Conservation (phyloP, 2,329 filamentous ascomycete species). For the Aspergillus tanneri region DNA sequence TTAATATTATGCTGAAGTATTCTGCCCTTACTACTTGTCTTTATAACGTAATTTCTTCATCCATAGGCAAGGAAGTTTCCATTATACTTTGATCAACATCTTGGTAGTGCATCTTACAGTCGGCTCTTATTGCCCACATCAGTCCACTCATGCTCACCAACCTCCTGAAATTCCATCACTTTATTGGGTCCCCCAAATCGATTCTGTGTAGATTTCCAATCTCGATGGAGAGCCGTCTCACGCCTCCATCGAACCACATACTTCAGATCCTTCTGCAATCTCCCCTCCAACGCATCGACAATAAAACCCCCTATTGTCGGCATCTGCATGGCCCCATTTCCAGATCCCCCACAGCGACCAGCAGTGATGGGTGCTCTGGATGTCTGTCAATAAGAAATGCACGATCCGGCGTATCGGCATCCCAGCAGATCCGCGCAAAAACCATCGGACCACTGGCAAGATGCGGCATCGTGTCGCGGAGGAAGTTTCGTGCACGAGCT, state of each 20-base stretch:
- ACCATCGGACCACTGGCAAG: constrained; percentile 49
- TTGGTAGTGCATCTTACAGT: not conserved
- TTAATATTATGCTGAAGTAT: no score
- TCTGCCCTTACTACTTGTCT: no score
- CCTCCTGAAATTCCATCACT: constrained; percentile 51
- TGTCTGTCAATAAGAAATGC: constrained; percentile 55
- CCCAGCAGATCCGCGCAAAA: constrained; percentile 58
- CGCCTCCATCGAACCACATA: constrained; percentile 53
- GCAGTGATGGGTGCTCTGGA: constrained; percentile 44
- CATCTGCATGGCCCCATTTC: constrained; percentile 56
- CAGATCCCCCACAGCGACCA: constrained; percentile 54
- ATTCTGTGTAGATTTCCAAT: constrained; percentile 52
- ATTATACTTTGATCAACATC: not conserved
- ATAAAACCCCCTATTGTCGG: constrained; percentile 53
- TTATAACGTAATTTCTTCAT: not conserved
- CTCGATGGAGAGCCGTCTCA: constrained; percentile 47
- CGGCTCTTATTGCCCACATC: constrained; percentile 13
- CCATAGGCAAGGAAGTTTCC: not conserved
- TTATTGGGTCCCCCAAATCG: constrained; percentile 49
- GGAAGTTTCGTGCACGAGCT: constrained; percentile 48
- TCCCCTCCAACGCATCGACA: constrained; percentile 49
- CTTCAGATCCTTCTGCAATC: constrained; percentile 44
- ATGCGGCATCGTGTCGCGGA: constrained; percentile 55
- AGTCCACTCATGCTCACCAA: constrained; percentile 43
- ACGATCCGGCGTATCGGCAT: constrained; percentile 56